Conservation (phyloP, 192 early-diverging fungal species). For the Entomortierella lignicola region DNA sequence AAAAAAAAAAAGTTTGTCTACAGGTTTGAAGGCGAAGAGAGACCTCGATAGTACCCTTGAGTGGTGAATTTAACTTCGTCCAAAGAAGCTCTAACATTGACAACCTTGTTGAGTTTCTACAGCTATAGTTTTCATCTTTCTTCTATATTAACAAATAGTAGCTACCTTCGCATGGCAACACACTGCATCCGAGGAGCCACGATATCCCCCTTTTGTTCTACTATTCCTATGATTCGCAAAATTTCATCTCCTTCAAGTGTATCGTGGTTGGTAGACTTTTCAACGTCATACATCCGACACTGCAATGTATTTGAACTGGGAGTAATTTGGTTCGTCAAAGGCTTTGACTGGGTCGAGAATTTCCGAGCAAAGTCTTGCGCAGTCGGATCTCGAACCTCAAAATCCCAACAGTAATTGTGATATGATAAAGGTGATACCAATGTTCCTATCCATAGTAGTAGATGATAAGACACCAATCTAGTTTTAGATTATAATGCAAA, state of each 20-base stretch:
- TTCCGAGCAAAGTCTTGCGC: constrained; percentile 10
- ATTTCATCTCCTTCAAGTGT: constrained; percentile 13
- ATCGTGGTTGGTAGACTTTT: constrained; percentile 7
- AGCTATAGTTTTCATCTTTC: not conserved
- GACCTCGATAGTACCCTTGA: constrained; percentile 6
- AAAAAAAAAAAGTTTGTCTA: no score
- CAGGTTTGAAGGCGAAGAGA: not conserved
- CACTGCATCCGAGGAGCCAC: not conserved
- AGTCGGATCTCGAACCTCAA: constrained; percentile 17
- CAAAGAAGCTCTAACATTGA: constrained; percentile 11
- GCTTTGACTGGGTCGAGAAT: not conserved
- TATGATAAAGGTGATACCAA: constrained; percentile 7
- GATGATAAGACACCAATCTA: not conserved
- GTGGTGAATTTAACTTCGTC: constrained; percentile 19
- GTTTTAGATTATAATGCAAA: not conserved
- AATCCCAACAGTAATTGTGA: constrained; percentile 23
- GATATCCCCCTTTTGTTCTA: not conserved
- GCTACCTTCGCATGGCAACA: constrained; percentile 7
- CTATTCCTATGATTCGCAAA: constrained; percentile 7
- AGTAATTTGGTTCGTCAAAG: not conserved
- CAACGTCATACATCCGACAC: constrained; percentile 23
- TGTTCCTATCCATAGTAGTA: not conserved
- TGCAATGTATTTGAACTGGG: not conserved
- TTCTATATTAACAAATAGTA: not conserved
- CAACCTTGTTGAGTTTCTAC: not conserved